Percentiles rank a stretch among this genome's conserved stretches.
These are phyloP conservation scores for Leptographium flavum DNA, from an alignment of 2,329 filamentous ascomycete genomes.

Conservation along the genomic window DNA sequence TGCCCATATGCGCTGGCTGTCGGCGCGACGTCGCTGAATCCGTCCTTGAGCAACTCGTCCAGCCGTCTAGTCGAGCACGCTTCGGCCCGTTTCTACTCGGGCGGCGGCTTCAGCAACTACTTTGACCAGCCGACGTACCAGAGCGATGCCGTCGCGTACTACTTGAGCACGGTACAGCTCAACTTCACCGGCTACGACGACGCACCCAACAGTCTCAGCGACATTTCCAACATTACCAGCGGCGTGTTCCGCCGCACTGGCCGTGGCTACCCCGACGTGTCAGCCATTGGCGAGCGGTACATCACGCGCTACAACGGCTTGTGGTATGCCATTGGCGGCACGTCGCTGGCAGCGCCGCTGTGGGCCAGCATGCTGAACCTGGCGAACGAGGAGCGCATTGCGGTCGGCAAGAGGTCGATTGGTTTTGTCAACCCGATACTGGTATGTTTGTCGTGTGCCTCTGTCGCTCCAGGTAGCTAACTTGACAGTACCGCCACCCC, in stretches of 20 bases:
- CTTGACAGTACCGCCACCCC: constrained; percentile 14
- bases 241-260: constrained; percentile 13
- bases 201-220: constrained; percentile 6
- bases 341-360: constrained; percentile 40
- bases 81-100: constrained; percentile 17
- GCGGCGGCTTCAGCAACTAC: constrained; percentile 32
- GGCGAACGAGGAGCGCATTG: constrained; percentile 45
- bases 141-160: constrained; percentile 22
- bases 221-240: constrained; percentile 10
- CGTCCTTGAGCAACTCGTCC: neutral
- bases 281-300: constrained; percentile 15
- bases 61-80: constrained; percentile 12
- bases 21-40: constrained; percentile 31
- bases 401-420: constrained; percentile 26
- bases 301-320: constrained; percentile 14
- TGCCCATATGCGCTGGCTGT: constrained; percentile 37
- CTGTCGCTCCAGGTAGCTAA: neutral
- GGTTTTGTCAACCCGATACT: constrained; percentile 21
- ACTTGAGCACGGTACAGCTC: constrained; percentile 18
- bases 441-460: neutral
- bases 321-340: constrained; percentile 28
- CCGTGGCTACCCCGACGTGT: constrained; percentile 16
- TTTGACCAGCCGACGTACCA: constrained; percentile 30
- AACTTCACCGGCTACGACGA: constrained; percentile 11
- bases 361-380: constrained; percentile 44